Conservation (phyloP, 2,329 filamentous ascomycete species). For the Ciborinia camelliae region DNA sequence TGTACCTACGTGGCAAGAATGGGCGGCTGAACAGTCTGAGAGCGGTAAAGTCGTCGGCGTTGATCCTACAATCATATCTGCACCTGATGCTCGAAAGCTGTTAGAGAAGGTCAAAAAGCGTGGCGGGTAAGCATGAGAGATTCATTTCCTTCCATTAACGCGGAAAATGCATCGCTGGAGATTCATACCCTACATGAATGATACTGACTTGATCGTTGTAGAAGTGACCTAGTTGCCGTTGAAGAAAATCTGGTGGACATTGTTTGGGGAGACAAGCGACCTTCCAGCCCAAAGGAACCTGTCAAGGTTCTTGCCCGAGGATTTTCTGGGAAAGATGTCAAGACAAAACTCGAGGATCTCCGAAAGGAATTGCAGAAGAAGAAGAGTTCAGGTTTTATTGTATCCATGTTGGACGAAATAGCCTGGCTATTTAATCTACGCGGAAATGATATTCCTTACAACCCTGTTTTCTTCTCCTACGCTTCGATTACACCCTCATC, state of each 20-base stretch:
- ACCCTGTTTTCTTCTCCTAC: constrained; percentile 98
- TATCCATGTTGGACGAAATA: constrained; percentile 94
- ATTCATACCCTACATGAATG: neutral
- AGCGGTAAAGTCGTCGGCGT: constrained; percentile 87
- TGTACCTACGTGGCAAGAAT: constrained; percentile 96
- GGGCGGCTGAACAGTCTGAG: constrained; percentile 82
- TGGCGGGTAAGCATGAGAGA: constrained; percentile 56
- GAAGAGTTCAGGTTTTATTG: constrained; percentile 79
- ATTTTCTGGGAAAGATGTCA: constrained; percentile 77
- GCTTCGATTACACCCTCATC: constrained; percentile 76
- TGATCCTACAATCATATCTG: constrained; percentile 83
- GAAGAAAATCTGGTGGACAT: constrained; percentile 83
- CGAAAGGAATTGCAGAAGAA: constrained; percentile 91
- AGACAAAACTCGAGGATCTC: constrained; percentile 78
- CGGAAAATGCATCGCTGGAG: neutral
- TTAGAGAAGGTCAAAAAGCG: constrained; percentile 82
- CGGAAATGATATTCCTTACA: constrained; percentile 93
- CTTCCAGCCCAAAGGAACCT: constrained; percentile 69
- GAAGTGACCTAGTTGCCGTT: constrained; percentile 63
- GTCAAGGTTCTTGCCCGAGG: constrained; percentile 68
- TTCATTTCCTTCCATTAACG: neutral
- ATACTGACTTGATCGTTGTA: constrained; percentile 9
- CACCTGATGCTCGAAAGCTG: constrained; percentile 68
- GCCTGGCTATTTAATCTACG: constrained; percentile 98
- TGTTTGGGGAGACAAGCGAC: constrained; percentile 77